phyloP scores from a whole-genome alignment of 176 grass and related monocot genomes.

The Zoysia pacifica region DNA sequence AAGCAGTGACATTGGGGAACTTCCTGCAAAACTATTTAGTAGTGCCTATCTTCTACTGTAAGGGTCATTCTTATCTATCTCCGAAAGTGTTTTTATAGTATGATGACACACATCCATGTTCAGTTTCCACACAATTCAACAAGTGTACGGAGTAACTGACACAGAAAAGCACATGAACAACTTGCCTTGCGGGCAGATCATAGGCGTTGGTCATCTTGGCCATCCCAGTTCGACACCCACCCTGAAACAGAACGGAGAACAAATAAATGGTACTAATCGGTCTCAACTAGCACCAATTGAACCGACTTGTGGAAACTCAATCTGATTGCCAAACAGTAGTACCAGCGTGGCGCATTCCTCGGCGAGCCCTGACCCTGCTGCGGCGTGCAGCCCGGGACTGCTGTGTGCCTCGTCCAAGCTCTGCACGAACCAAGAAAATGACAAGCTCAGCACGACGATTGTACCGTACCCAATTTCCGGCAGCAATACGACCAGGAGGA shows the following conservation, averaged over 20 bases:
- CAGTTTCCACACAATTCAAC: background rate
- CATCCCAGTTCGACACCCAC: conserved; percentile 93
- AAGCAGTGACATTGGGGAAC: no score
- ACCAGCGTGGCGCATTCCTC: conserved; percentile 96
- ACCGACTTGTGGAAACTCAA: conserved; percentile 6
- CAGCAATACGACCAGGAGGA: background rate
- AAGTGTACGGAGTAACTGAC: background rate
- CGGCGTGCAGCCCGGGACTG: conserved; percentile 77
- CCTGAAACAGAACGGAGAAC: conserved; percentile 48
- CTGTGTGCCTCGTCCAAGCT: conserved; percentile 97
- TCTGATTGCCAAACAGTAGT: conserved; percentile 20
- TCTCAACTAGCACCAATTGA: background rate
- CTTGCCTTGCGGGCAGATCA: conserved; percentile 85
- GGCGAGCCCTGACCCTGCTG: conserved; percentile 71
- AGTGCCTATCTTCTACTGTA: background rate
- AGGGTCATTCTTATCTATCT: background rate
- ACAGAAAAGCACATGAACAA: background rate
- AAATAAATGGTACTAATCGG: conserved; percentile 10
- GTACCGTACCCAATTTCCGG: background rate
- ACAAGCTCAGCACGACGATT: conserved; percentile 8
- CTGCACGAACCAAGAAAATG: conserved; percentile 39
- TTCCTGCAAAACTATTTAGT: no score
- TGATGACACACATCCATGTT: background rate
- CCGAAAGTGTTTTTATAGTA: background rate
- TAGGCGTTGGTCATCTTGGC: conserved; percentile 92